phyloP scores from a whole-genome alignment of 768 basidiomycete species.

The Rhizopogon rudus region DNA sequence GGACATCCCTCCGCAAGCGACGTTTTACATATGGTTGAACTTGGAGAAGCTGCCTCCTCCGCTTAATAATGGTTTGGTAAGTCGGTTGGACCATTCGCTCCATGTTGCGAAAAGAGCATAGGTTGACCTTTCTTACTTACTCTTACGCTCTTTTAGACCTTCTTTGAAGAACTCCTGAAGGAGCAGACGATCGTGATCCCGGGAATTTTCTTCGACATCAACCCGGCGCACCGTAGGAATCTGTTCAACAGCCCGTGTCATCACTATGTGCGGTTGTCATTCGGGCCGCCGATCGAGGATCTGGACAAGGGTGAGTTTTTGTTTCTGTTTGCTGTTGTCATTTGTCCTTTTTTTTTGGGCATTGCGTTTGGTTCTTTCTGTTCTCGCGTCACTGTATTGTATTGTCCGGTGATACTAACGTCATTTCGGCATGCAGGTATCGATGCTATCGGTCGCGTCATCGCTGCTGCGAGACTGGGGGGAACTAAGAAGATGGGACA shows the following conservation, averaged over 20 bases:
- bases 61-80: slow-evolving; percentile 80
- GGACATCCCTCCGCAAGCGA: slow-evolving; percentile 67
- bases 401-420: neutral
- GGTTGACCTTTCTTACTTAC: neutral
- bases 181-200: slow-evolving; percentile 89
- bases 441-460: slow-evolving; percentile 79
- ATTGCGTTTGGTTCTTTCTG: neutral
- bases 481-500: slow-evolving; percentile 65
- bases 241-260: slow-evolving; percentile 89
- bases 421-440: slow-evolving; percentile 43
- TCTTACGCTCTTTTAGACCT: slow-evolving; percentile 45
- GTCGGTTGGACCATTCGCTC: slow-evolving; percentile 11
- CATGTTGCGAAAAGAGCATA: neutral
- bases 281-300: slow-evolving; percentile 76
- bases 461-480: slow-evolving; percentile 62
- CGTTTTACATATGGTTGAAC: slow-evolving; percentile 96
- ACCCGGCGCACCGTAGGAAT: slow-evolving; percentile 78
- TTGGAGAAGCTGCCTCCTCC: slow-evolving; percentile 75
- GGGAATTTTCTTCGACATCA: slow-evolving; percentile 84
- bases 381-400: neutral
- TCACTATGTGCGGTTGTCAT: slow-evolving; percentile 83
- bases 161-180: slow-evolving; percentile 93
- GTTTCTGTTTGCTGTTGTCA: too few relatives aligned
- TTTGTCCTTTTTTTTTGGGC: neutral
- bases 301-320: slow-evolving; percentile 61